Conservation (phyloP, 805 yeast genomes). For the Metschnikowia kunwiensis region DNA sequence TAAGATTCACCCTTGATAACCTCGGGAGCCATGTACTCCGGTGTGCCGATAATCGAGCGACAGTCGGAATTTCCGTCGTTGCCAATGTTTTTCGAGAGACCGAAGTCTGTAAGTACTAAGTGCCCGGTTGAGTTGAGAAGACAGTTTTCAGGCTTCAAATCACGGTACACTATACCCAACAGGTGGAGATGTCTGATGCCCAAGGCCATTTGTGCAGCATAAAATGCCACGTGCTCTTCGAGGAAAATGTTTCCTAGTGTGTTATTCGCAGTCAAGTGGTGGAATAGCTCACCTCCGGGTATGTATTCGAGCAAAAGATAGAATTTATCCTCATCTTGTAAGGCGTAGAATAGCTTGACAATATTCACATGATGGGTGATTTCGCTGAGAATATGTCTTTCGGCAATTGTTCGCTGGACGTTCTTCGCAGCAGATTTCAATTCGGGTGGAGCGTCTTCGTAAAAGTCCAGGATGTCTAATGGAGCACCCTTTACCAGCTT, state of each 20-base stretch:
- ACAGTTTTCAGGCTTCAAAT: conserved; percentile 87
- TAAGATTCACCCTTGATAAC: conserved; percentile 47
- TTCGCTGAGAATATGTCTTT: conserved; percentile 17
- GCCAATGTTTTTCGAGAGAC: conserved; percentile 51
- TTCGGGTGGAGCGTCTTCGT: conserved; percentile 4
- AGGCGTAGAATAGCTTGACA: conserved; percentile 43
- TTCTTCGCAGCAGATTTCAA: conserved; percentile 13
- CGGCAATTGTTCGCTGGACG: conserved; percentile 20
- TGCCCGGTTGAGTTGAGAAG: conserved; percentile 75
- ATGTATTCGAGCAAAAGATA: conserved; percentile 43
- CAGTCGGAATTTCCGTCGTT: conserved; percentile 43
- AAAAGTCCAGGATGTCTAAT: conserved; percentile 21
- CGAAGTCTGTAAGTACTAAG: conserved; percentile 81
- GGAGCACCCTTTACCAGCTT: conserved; percentile 19
- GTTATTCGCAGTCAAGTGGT: conserved; percentile 34
- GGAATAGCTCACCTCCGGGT: conserved; percentile 46
- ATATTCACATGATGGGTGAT: conserved; percentile 45
- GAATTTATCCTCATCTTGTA: conserved; percentile 43
- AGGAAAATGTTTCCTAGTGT: conserved; percentile 45
- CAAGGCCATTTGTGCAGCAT: conserved; percentile 75
- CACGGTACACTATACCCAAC: conserved; percentile 82
- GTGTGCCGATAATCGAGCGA: conserved; percentile 58
- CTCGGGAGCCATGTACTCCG: conserved; percentile 81
- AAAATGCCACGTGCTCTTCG: conserved; percentile 67
- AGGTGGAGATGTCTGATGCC: conserved; percentile 75